Conservation (phyloP, 345 rosid genomes). For the Boechera retrofracta region DNA sequence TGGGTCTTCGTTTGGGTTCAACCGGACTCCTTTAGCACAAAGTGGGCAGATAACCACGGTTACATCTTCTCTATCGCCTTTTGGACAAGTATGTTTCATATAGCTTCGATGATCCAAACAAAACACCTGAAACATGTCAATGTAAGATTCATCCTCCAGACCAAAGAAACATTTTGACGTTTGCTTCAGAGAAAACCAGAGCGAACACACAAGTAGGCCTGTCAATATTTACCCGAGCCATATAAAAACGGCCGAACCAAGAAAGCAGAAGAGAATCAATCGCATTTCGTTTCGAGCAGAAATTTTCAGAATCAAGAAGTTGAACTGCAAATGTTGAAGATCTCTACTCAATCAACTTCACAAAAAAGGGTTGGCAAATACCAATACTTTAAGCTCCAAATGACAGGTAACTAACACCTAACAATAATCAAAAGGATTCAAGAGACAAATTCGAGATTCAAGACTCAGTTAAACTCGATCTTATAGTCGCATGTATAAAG, state of each 20-base stretch:
- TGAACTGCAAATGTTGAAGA: background rate
- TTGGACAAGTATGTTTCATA: conserved; percentile 68
- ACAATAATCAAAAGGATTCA: background rate
- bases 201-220: background rate
- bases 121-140: conserved; percentile 53
- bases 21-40: conserved; percentile 83
- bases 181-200: conserved; percentile 20
- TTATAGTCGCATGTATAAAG: background rate
- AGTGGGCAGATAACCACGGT: conserved; percentile 87
- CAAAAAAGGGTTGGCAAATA: background rate
- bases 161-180: background rate
- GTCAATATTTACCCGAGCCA: too few species aligned
- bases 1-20: conserved; percentile 72
- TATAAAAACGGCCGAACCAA: background rate
- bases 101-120: conserved; percentile 90
- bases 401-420: background rate
- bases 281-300: background rate
- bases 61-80: conserved; percentile 68
- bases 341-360: background rate
- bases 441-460: conserved; percentile 4
- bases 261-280: background rate
- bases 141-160: background rate
- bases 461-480: conserved; percentile 1
- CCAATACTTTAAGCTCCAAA: background rate
- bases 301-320: background rate